A percentile compares a stretch with the other conserved stretches of the same genome.
Evolutionary conservation across 2,329 filamentous ascomycete species (phyloP).

Genomic region (Botrytis cinerea): DNA sequence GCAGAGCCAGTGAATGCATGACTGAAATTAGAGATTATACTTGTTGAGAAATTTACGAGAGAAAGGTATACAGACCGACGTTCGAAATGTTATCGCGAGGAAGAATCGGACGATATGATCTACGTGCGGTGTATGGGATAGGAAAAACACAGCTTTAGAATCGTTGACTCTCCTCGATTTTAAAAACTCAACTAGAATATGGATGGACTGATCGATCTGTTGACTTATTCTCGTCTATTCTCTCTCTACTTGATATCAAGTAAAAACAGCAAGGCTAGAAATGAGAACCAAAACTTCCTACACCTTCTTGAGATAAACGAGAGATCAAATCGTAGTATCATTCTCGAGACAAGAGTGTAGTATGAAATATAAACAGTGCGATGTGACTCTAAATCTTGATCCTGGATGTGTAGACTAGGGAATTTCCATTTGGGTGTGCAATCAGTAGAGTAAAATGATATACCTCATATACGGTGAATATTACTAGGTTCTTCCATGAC

Average conservation of each 20-base stretch:
- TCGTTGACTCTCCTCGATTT: background rate
- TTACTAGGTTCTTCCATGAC: background rate
- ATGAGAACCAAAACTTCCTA: background rate
- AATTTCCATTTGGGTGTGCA: background rate
- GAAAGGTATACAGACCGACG: rapidly evolving
- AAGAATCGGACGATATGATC: background rate
- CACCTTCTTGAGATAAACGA: too few species aligned
- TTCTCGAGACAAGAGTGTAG: background rate
- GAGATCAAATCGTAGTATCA: background rate
- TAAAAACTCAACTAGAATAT: background rate
- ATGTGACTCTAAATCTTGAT: background rate
- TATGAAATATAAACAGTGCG: background rate
- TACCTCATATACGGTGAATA: background rate
- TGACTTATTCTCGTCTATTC: background rate
- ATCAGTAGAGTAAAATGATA: background rate
- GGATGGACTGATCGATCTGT: too few species aligned
- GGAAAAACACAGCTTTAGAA: background rate
- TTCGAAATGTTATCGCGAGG: background rate
- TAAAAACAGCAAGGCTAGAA: background rate
- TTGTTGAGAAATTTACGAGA: too few species aligned
- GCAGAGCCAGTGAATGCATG: background rate
- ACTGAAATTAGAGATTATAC: too few species aligned
- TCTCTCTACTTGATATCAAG: background rate
- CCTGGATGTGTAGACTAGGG: background rate
- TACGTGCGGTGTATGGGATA: background rate